phyloP scores from a whole-genome alignment of 208 protist genomes.

The Leishmania tarentolae region DNA sequence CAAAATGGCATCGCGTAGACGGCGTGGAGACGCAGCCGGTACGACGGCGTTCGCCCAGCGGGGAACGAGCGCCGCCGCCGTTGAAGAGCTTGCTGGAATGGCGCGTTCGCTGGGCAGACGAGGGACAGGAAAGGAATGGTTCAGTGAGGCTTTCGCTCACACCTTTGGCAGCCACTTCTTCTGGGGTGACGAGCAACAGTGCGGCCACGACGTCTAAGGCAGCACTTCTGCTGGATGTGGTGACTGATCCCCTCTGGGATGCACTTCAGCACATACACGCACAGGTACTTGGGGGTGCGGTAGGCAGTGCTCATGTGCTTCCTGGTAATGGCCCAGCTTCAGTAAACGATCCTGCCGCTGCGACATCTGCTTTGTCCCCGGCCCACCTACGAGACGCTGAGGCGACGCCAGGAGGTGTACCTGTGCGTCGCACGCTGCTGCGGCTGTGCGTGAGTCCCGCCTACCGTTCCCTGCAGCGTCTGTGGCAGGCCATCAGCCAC shows the following conservation, averaged over 20 bases:
- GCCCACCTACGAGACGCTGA: background rate
- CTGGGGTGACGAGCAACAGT: background rate
- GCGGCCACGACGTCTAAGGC: background rate
- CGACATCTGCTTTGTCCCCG: background rate
- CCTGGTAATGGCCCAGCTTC: background rate
- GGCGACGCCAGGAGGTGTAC: background rate
- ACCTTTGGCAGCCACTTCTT: background rate
- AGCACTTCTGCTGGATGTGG: conserved; percentile 5
- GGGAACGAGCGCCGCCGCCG: background rate
- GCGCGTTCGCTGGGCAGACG: conserved; percentile 15
- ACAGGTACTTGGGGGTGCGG: background rate
- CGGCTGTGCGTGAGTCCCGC: conserved; percentile 13
- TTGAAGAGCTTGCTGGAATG: conserved; percentile 4
- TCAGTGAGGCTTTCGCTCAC: background rate
- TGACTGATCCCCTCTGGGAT: conserved; percentile 19
- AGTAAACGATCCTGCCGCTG: background rate
- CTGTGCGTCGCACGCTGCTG: conserved; percentile 15
- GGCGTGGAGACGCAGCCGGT: background rate
- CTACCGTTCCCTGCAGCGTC: conserved; percentile 21
- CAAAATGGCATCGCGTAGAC: background rate
- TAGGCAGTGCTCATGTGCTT: background rate
- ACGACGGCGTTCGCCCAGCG: background rate
- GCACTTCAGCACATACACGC: conserved; percentile 11
- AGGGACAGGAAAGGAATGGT: background rate
- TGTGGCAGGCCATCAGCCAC: conserved; percentile 15